These are phyloP conservation scores for Yamadazyma blattariae DNA, from an alignment of 1,139 yeast species.

Conservation along the genomic window DNA sequence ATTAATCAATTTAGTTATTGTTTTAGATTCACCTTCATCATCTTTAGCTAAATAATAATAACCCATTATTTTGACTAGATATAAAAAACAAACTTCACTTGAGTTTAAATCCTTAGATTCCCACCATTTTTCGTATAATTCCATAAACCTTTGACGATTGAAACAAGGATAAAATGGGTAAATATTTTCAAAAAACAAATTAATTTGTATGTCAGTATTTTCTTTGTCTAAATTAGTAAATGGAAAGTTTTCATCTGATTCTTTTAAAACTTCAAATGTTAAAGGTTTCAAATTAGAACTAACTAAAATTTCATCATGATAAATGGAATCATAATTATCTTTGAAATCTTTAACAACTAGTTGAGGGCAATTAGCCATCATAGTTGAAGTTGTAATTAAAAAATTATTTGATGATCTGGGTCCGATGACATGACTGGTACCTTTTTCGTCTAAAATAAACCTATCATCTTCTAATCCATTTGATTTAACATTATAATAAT, in stretches of 20 bases:
- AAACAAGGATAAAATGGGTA: slow-evolving; percentile 41
- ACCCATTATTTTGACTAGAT: slow-evolving; percentile 42
- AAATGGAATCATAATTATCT: slow-evolving; percentile 2
- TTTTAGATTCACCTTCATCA: slow-evolving; percentile 16
- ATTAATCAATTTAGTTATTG: slow-evolving; percentile 5
- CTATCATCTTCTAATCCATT: slow-evolving; percentile 9
- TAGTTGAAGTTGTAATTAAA: slow-evolving; percentile 5
- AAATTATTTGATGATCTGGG: slow-evolving; percentile 11
- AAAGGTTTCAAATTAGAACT: slow-evolving; percentile 9
- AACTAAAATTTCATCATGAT: slow-evolving; percentile 5
- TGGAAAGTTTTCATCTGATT: slow-evolving; percentile 1
- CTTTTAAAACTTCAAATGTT: slow-evolving; percentile 1
- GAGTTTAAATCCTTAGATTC: neutral
- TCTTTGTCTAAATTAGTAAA: slow-evolving; percentile 10
- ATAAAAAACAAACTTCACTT: slow-evolving; percentile 35
- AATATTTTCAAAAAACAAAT: slow-evolving; percentile 33
- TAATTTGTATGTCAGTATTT: slow-evolving; percentile 30
- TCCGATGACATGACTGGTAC: slow-evolving; percentile 16
- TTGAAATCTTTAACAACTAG: slow-evolving; percentile 2
- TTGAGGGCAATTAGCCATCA: slow-evolving; percentile 1
- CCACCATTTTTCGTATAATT: slow-evolving; percentile 12
- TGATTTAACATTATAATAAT: neutral
- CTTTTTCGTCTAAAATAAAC: slow-evolving; percentile 15
- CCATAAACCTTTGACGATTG: slow-evolving; percentile 25
- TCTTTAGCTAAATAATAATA: slow-evolving; percentile 5